These are phyloP conservation scores for Lentinula raphanica DNA, from an alignment of 768 basidiomycete genomes.

Conservation along the genomic window DNA sequence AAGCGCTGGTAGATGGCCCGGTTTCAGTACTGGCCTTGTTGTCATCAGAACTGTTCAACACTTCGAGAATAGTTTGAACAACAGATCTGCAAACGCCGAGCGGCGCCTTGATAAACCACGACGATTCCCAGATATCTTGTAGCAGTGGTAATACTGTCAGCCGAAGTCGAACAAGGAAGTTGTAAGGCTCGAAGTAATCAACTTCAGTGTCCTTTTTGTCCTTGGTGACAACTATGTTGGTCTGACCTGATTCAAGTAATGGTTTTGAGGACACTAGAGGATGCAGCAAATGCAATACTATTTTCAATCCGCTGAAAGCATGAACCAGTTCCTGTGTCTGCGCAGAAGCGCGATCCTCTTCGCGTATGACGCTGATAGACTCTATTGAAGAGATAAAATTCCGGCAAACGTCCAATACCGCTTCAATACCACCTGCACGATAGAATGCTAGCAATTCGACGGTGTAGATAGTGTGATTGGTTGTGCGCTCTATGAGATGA, in stretches of 20 bases:
- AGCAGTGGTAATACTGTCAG: constrained; percentile 63
- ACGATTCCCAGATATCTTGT: constrained; percentile 70
- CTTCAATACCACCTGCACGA: constrained; percentile 63
- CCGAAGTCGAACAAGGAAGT: constrained; percentile 82
- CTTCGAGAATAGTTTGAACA: constrained; percentile 72
- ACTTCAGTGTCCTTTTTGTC: constrained; percentile 76
- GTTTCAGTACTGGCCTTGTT: constrained; percentile 38
- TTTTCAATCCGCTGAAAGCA: constrained; percentile 77
- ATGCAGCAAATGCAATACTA: constrained; percentile 70
- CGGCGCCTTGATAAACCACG: constrained; percentile 77
- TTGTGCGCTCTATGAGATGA: constrained; percentile 60
- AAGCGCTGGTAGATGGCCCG: constrained; percentile 20
- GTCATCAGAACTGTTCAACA: constrained; percentile 77
- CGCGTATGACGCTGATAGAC: constrained; percentile 38
- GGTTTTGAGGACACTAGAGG: constrained; percentile 76
- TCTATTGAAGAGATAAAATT: constrained; percentile 55
- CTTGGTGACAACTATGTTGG: constrained; percentile 58
- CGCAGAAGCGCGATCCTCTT: constrained; percentile 52
- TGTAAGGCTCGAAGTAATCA: constrained; percentile 80
- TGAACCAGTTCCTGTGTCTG: constrained; percentile 65
- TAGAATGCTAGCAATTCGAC: constrained; percentile 75
- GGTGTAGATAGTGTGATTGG: constrained; percentile 73
- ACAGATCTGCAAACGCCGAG: constrained; percentile 69
- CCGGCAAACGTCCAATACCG: constrained; percentile 54
- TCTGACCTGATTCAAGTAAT: constrained; percentile 83